Evolutionary conservation across 345 rosid species (phyloP).

Genomic region (Syzygium aromaticum): DNA sequence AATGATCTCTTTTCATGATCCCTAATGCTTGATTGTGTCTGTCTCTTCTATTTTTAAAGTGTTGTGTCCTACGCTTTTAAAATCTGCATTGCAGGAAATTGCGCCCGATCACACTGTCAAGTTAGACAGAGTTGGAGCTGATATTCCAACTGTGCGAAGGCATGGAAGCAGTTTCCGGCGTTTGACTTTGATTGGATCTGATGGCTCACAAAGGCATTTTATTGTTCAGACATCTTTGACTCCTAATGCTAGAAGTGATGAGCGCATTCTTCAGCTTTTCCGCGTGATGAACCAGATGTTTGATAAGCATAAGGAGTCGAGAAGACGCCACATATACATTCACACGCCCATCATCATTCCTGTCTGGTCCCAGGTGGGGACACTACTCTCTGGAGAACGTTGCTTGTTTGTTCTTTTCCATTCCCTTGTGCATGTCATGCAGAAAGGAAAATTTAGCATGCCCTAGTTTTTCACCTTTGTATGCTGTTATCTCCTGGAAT

Average conservation of each 20-base stretch:
- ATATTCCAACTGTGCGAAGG: constrained; percentile 90
- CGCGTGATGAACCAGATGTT: constrained; percentile 99
- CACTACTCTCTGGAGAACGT: neutral
- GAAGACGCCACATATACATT: constrained; percentile 79
- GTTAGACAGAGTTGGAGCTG: constrained; percentile 91
- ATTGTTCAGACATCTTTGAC: constrained; percentile 98
- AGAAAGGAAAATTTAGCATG: neutral
- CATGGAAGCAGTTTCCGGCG: constrained; percentile 99
- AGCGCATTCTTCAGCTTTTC: constrained; percentile 94
- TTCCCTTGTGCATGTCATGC: neutral
- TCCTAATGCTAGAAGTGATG: constrained; percentile 98
- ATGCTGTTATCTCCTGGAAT: neutral
- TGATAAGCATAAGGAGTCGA: constrained; percentile 95
- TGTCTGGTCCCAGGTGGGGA: constrained; percentile 96
- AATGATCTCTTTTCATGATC: neutral
- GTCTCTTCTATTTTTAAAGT: neutral
- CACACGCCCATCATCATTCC: constrained; percentile 98
- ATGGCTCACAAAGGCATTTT: constrained; percentile 93
- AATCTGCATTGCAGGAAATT: constrained; percentile 54
- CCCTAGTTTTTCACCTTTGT: neutral
- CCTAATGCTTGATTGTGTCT: neutral
- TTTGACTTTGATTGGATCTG: constrained; percentile 89
- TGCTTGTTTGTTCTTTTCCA: neutral
- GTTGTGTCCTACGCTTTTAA: constrained; percentile 6
- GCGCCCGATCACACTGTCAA: constrained; percentile 91